Evolutionary conservation across 139 green algal genomes (phyloP), one percentile per base, ranked within the genome.

Genomic region (Chlamydomonas asymmetrica): DNA sequence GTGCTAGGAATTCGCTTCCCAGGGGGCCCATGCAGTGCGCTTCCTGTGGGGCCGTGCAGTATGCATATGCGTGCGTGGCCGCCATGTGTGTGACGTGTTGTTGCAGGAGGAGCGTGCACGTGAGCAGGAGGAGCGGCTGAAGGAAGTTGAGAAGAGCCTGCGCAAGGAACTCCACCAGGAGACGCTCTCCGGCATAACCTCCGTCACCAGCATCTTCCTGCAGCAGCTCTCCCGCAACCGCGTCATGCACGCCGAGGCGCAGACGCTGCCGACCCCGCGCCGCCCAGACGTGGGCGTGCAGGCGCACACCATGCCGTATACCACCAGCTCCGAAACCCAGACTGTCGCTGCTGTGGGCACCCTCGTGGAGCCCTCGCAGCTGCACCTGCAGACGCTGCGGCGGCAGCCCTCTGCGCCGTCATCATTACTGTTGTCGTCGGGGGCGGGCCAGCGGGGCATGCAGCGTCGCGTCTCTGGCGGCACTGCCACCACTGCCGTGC

Each of bases 151-250:
- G n/a, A 48, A 73, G 9, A 65, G 1, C 37, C 20, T 85, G 40
- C 69, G 69, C 31, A 35, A 54, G 8, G 74, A 85, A 60, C 10
- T 85, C 18, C 80, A 70, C 27, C 59, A 50, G 22, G 80, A 85
- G 68, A 61, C 59, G 29, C 63, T 77, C n/a, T n/a, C n/a, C n/a
- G n/a, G n/a, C n/a, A n/a, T n/a, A n/a, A n/a, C n/a, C n/a, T n/a
- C n/a, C n/a, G 74, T 85, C 38, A 43, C 80, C 4, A 23, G 63
- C 38, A 63, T 76, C 27, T 85, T 85, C 62, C 69, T 79, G 34
- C 50, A 82, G 63, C 74, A 81, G 52, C 39, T 85, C 29, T 79
- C 32, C 29, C 40, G 50, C 37, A 81, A 81, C 74, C 63, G 65
- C n/a, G 64, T 82, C 5, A 56, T 63, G 13, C 80, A 85, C 40